phyloP scores from a whole-genome alignment of 1,284 basidiomycete species.

The Trametes versicolor region DNA sequence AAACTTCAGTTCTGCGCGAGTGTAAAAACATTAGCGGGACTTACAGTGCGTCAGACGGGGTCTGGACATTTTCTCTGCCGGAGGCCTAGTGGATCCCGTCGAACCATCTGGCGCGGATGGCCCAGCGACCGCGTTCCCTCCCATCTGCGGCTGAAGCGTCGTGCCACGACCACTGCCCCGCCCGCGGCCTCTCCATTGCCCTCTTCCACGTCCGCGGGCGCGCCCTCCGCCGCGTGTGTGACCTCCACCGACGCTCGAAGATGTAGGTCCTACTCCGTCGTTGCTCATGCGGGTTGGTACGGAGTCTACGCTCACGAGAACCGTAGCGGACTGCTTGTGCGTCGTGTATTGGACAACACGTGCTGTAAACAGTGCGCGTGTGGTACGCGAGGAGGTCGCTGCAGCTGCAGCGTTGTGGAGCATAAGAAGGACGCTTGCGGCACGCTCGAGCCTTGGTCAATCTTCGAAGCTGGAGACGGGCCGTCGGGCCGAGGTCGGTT shows the following conservation, averaged over 20 bases:
- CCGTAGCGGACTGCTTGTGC: neutral
- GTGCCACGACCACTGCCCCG: neutral
- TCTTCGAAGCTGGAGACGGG: neutral
- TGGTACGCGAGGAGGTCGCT: neutral
- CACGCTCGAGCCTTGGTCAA: neutral
- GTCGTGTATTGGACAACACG: neutral
- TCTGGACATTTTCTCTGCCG: conserved; percentile 22
- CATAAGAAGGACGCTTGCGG: neutral
- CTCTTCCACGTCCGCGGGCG: neutral
- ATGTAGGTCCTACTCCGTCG: neutral
- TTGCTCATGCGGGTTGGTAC: neutral
- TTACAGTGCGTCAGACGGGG: conserved; percentile 43
- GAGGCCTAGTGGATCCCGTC: neutral
- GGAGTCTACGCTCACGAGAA: neutral
- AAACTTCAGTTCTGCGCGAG: neutral
- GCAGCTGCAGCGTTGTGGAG: neutral
- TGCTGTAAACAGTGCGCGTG: neutral
- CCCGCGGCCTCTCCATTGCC: neutral
- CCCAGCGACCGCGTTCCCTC: neutral
- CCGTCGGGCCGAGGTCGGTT: neutral
- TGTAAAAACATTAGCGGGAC: neutral
- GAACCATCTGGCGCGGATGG: neutral
- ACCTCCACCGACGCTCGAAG: neutral
- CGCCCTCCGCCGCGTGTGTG: neutral
- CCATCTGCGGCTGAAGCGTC: neutral